Evolutionary conservation across 768 basidiomycete species (phyloP), one percentile per base, ranked within the genome.

Genomic region (Termitomyces sp.): DNA sequence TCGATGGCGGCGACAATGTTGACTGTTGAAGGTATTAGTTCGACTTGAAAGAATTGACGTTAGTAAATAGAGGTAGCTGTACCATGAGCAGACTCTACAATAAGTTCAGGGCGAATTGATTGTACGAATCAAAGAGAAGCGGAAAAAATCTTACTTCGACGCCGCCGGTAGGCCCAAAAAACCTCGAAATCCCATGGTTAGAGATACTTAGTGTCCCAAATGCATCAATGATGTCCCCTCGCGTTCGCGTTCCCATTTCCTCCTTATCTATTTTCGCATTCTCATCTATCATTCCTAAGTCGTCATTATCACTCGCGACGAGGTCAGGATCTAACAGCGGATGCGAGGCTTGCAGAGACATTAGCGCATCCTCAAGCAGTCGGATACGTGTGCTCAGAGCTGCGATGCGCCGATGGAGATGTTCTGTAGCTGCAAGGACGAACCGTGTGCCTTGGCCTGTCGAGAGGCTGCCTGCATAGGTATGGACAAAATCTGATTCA

Each of bases 361-460:
- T 66, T 9, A 87, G 72, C 0, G 85, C 86, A 55, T 85, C 84
- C 71, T 87, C 86, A 6, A 66, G 64, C 41, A 61, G 49, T 37
- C 79, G 76, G 47, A 87, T 79, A 33, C 85, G 77, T 8, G 73
- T 71, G 59, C 76, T 72, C 69, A 87, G 78, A 55, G 71, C 71
- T 9, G 78, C 63, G 52, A 85, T 81, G 50, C 77, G 78, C 43
- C 75, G 75, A 67, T 87, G 83, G 17, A 86, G 78, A 50, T 85
- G 85, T 63, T 84, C 84, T 6, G 84, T 86, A 10, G 81, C 84
- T 4, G 84, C 84, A 40, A 86, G 72, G 15, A 86, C 83, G 58
- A 83, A 83, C 1, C 89, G 79, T 54, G 86, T 87, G 57, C 86
- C 86, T 69, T 89, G 85, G 12, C 87, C 87, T n/a, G 87, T 89